phyloP scores from a whole-genome alignment of 2,329 filamentous ascomycete species.

The Ophiostoma australiae region DNA sequence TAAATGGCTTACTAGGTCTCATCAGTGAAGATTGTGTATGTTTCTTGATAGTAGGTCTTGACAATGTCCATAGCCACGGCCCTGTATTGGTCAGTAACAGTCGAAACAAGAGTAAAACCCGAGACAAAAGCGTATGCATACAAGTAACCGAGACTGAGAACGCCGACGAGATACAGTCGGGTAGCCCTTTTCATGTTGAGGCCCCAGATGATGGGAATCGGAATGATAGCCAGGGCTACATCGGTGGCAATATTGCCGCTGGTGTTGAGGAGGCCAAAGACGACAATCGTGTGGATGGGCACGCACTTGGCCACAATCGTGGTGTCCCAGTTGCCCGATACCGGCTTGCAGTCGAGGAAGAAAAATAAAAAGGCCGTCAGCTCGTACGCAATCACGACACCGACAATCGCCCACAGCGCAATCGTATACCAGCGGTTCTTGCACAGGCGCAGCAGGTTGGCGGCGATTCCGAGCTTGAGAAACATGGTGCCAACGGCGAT shows the following conservation, averaged over 20 bases:
- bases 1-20: slow-evolving; percentile 34
- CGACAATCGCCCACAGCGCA: slow-evolving; percentile 31
- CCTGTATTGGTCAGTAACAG: slow-evolving; percentile 26
- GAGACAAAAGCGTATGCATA: slow-evolving; percentile 27
- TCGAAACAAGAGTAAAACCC: background rate
- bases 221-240: slow-evolving; percentile 40
- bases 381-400: slow-evolving; percentile 25
- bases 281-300: slow-evolving; percentile 31
- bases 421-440: slow-evolving; percentile 31
- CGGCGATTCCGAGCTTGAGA: slow-evolving; percentile 29
- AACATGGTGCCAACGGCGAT: slow-evolving; percentile 32
- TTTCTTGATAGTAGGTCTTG: slow-evolving; percentile 38
- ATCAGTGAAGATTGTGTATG: slow-evolving; percentile 33
- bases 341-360: slow-evolving; percentile 29
- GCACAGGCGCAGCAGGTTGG: slow-evolving; percentile 28
- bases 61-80: slow-evolving; percentile 40
- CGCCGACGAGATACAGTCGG: slow-evolving; percentile 38
- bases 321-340: slow-evolving; percentile 29
- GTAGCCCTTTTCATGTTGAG: slow-evolving; percentile 39
- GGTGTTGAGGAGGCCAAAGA: slow-evolving; percentile 40
- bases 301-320: slow-evolving; percentile 27
- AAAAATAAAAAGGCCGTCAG: slow-evolving; percentile 29
- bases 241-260: slow-evolving; percentile 43
- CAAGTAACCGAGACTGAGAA: slow-evolving; percentile 43
- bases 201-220: slow-evolving; percentile 40